phyloP scores from a whole-genome alignment of 176 grass and related monocot genomes.

The Avena sativa region DNA sequence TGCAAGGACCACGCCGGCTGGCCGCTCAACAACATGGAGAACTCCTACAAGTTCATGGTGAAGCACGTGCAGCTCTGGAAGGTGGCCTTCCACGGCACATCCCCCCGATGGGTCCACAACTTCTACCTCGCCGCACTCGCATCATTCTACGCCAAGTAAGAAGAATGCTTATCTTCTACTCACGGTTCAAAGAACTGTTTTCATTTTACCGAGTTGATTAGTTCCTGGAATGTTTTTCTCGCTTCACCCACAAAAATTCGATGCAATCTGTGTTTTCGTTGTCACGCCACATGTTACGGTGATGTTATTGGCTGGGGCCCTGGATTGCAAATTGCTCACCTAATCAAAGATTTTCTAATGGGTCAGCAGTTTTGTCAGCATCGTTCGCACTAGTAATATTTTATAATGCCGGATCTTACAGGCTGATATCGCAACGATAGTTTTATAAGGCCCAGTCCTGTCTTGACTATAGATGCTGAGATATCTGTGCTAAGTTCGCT shows the following conservation, averaged over 20 bases:
- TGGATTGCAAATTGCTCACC: no score
- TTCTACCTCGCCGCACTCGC: slow-evolving; percentile 88
- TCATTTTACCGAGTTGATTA: neutral
- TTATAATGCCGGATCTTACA: slow-evolving; percentile 38
- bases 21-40: slow-evolving; percentile 98
- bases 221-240: neutral
- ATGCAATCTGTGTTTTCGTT: slow-evolving; percentile 13
- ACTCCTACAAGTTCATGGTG: slow-evolving; percentile 99
- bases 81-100: slow-evolving; percentile 93
- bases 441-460: slow-evolving; percentile 18
- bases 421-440: neutral
- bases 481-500: neutral
- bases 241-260: slow-evolving; percentile 18
- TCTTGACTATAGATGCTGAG: slow-evolving; percentile 31
- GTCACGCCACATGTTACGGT: neutral
- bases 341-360: neutral
- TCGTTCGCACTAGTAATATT: neutral
- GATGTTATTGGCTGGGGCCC: no score
- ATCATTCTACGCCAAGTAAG: slow-evolving; percentile 96
- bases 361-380: slow-evolving; percentile 50
- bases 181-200: neutral
- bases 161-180: neutral
- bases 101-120: slow-evolving; percentile 90
- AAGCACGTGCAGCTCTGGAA: slow-evolving; percentile 99
- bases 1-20: slow-evolving; percentile 97